Evolutionary conservation across 2,329 filamentous ascomycete species (phyloP).

Genomic region (Alternaria sp.): DNA sequence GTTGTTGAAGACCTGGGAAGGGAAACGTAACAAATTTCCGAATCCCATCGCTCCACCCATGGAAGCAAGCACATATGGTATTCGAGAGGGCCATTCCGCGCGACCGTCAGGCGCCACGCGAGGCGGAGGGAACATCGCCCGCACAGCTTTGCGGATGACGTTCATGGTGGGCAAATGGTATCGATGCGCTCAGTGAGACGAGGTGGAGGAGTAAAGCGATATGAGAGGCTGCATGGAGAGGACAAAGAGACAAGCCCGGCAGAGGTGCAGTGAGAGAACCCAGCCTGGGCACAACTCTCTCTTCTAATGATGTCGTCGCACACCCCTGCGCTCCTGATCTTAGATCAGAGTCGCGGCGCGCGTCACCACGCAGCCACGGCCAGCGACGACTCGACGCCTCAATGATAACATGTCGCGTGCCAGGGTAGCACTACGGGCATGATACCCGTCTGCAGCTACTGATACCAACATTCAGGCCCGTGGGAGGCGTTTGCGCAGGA

Average conservation of each 20-base stretch:
- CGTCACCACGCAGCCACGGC: neutral
- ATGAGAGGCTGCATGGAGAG: neutral
- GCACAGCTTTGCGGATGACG: neutral
- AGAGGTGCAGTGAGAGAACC: neutral
- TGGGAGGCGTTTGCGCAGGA: neutral
- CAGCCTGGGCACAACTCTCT: neutral
- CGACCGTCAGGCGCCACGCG: constrained; percentile 1
- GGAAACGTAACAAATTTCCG: constrained; percentile 1
- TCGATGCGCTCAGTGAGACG: neutral
- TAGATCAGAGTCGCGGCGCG: neutral
- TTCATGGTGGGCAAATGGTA: neutral
- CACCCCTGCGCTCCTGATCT: neutral
- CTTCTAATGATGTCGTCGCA: neutral
- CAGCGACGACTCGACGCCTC: neutral
- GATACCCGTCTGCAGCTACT: neutral
- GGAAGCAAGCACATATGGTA: neutral
- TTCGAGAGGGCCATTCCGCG: constrained; percentile 2
- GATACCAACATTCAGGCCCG: neutral
- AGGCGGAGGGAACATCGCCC: constrained; percentile 1
- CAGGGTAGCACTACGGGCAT: neutral
- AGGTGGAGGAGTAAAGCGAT: neutral
- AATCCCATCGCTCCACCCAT: constrained; percentile 3
- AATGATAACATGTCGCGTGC: neutral
- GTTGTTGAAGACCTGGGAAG: constrained; percentile 3
- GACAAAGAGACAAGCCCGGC: neutral